Conservation (phyloP, 495 filamentous ascomycete genomes). For the Penicillium cataractarum region DNA sequence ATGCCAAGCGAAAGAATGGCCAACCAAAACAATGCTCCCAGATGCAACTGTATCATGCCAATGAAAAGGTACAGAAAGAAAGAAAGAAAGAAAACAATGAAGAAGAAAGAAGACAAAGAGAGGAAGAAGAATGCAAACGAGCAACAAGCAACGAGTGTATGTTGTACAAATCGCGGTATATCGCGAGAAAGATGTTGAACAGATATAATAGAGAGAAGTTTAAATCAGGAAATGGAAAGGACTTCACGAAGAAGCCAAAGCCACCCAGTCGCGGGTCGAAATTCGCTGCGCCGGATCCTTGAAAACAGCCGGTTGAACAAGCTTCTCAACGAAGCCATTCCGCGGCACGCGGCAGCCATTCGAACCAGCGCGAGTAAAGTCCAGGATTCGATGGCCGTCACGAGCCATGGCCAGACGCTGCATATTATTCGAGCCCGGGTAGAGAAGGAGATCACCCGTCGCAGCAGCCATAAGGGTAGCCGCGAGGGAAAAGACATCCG, state of each 20-base stretch:
- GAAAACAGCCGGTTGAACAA: constrained; percentile 44
- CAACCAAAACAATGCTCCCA: constrained; percentile 23
- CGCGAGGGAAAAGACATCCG: constrained; percentile 54
- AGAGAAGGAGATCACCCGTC: constrained; percentile 56
- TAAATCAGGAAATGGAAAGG: constrained; percentile 4
- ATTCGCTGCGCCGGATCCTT: constrained; percentile 48
- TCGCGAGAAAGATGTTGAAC: constrained; percentile 5
- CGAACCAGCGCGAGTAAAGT: constrained; percentile 46
- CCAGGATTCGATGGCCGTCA: constrained; percentile 51
- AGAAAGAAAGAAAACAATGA: background rate
- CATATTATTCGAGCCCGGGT: constrained; percentile 48
- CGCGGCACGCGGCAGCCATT: constrained; percentile 47
- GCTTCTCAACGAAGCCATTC: constrained; percentile 48
- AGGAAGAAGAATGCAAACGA: background rate
- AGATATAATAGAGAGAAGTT: constrained; percentile 3
- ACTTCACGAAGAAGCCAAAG: constrained; percentile 17
- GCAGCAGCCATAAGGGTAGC: constrained; percentile 59
- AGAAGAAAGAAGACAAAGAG: background rate
- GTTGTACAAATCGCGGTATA: background rate
- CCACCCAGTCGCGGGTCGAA: constrained; percentile 40
- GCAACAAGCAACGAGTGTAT: background rate
- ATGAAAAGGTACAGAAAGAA: constrained; percentile 5
- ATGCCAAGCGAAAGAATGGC: constrained; percentile 17
- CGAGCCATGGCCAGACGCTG: constrained; percentile 51
- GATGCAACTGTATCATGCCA: constrained; percentile 11